Evolutionary conservation across 169 alveolate genomes (phyloP), one percentile per base, ranked within the genome.

Genomic region (Sarcocystis neurona): DNA sequence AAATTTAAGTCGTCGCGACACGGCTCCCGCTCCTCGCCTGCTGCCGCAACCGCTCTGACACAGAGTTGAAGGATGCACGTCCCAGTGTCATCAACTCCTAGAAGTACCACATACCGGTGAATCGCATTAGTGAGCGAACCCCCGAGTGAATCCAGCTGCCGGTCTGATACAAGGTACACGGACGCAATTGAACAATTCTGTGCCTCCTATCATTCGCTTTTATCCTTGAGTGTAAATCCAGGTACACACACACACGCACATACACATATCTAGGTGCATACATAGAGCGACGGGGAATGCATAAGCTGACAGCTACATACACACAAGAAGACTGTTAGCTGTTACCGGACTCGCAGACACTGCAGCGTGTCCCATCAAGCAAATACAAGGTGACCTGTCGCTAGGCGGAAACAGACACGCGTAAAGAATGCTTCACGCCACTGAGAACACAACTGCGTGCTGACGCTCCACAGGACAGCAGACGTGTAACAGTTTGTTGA

Each of bases 231-330:
- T 53, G 20, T 20, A 53, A 10, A 20, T 20, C 63, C 20, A 53
- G 30, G 20, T 53, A 20, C 63, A 53, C 63, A 53, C 63, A 53
- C 20, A 53, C 63, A 53, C 63, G 63, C 20, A 53, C 63, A 53
- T 78, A 88, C 68, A 85, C 70, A 89, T 37, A 89, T 68, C 10
- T 53, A 53, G 10, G 20, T 20, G 20, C 63, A 53, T 53, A 53
- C 63, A 53, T 53, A 53, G 30, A 53, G 20, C 10, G 20, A 53
- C 20, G 30, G 30, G 20, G 10, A 53, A 53, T 12, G 63, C 10
- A 10, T 53, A 53, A 12, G 30, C 30, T 20, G 20, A 20, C 30
- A 53, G 20, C 30, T 10, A 10, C 63, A 12, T 20, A 12, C 20
- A 12, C 30, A 20, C 10, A 53, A 53, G 20, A 10, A 53, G 20